Percentiles rank a stretch among this genome's conserved stretches.
phyloP scores from a whole-genome alignment of 2,329 filamentous ascomycete species.

The Aaosphaeria pasadenensis region DNA sequence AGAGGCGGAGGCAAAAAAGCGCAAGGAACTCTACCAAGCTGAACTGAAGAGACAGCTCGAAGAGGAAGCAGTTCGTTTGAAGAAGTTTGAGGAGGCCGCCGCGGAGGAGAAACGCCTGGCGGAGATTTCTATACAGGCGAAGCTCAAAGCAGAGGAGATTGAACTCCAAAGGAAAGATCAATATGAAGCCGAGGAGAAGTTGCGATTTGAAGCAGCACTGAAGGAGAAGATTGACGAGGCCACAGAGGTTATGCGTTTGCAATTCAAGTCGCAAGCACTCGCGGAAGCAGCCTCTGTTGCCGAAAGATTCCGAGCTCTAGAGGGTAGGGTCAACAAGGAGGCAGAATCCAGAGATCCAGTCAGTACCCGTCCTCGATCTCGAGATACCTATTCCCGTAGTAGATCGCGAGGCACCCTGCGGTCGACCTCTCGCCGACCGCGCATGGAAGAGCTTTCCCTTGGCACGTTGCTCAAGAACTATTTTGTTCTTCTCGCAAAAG shows the following conservation, averaged over 20 bases:
- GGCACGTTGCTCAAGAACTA: constrained; percentile 54
- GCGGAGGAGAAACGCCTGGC: constrained; percentile 8
- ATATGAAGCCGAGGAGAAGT: neutral
- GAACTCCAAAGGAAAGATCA: neutral
- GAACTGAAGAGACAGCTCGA: constrained; percentile 30
- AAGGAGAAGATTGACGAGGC: constrained; percentile 28
- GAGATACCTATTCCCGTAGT: constrained; percentile 5
- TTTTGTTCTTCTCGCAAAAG: constrained; percentile 49
- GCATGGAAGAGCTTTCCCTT: constrained; percentile 47
- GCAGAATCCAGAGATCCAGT: neutral
- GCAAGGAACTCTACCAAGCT: constrained; percentile 26
- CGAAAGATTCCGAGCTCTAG: constrained; percentile 27
- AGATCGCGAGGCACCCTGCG: constrained; percentile 7
- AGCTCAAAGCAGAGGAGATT: constrained; percentile 13
- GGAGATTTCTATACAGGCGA: constrained; percentile 23
- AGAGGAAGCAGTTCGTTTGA: constrained; percentile 27
- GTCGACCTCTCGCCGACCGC: constrained; percentile 9
- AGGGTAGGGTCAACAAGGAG: constrained; percentile 21
- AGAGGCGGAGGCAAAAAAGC: constrained; percentile 30
- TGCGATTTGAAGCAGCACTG: neutral
- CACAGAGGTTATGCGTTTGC: constrained; percentile 29
- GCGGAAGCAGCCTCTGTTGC: constrained; percentile 25
- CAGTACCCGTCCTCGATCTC: neutral
- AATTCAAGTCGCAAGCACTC: constrained; percentile 26
- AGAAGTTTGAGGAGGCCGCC: constrained; percentile 22